Conservation (phyloP, 352 stramenopile genomes). For the Pythium phragmitis region DNA sequence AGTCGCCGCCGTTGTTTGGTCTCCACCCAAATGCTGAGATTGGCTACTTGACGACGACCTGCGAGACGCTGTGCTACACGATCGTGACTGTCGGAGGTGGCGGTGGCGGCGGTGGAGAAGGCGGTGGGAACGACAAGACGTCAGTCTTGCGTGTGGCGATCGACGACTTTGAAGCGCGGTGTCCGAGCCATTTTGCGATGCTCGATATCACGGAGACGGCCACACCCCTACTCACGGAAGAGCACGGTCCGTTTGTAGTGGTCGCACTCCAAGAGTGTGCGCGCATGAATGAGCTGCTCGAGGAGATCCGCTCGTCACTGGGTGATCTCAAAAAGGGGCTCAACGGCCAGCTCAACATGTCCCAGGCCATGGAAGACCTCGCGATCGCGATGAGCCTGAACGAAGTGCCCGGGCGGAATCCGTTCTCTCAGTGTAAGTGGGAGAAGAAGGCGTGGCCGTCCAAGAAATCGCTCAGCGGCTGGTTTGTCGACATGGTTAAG, state of each 20-base stretch:
- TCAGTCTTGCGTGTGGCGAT: conserved; percentile 83
- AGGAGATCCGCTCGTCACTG: conserved; percentile 90
- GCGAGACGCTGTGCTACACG: conserved; percentile 91
- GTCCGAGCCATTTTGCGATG: conserved; percentile 93
- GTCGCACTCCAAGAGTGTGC: conserved; percentile 94
- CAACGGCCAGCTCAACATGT: conserved; percentile 96
- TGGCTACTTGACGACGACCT: conserved; percentile 93
- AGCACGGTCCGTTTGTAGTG: conserved; percentile 93
- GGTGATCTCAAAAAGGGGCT: conserved; percentile 95
- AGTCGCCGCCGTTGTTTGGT: conserved; percentile 92
- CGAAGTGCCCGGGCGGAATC: conserved; percentile 93
- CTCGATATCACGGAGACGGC: conserved; percentile 88
- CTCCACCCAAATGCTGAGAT: conserved; percentile 96
- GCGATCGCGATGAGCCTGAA: conserved; percentile 91
- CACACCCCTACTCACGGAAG: conserved; percentile 83
- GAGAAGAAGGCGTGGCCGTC: conserved; percentile 95
- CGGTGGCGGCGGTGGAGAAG: conserved; percentile 51
- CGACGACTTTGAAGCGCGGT: conserved; percentile 87
- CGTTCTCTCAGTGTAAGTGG: conserved; percentile 95
- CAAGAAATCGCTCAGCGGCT: conserved; percentile 91
- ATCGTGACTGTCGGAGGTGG: conserved; percentile 91
- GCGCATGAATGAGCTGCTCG: conserved; percentile 93
- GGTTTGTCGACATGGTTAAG: conserved; percentile 93
- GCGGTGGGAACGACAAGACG: conserved; percentile 67
- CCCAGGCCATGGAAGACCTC: conserved; percentile 93